Percentiles rank a stretch among this genome's conserved stretches.
Conservation (phyloP, 495 filamentous ascomycete species). For the Acidiella bohemica region DNA sequence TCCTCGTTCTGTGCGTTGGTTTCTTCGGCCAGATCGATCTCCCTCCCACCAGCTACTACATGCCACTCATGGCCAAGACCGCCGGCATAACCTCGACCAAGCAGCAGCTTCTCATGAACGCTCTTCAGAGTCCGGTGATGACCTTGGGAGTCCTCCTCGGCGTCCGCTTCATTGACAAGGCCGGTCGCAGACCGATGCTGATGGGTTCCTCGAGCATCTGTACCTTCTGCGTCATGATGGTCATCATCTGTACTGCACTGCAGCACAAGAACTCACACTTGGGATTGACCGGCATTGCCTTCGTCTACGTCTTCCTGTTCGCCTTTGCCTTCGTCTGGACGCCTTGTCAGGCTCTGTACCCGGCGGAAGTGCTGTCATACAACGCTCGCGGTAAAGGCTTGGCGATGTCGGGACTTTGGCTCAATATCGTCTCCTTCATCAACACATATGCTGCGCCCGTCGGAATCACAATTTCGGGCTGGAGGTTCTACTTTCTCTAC, state of each 20-base stretch:
- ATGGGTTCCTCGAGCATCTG: background rate
- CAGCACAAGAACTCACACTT: slow-evolving; percentile 2
- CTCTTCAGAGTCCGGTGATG: slow-evolving; percentile 3
- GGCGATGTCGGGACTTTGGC: slow-evolving; percentile 2
- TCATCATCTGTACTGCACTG: slow-evolving; percentile 3
- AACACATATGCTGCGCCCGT: slow-evolving; percentile 7
- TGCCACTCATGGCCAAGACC: slow-evolving; percentile 2
- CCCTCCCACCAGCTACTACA: slow-evolving; percentile 2
- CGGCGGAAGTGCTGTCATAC: slow-evolving; percentile 1
- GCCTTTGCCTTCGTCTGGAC: slow-evolving; percentile 6
- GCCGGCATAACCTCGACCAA: slow-evolving; percentile 3
- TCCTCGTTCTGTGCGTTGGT: slow-evolving; percentile 1
- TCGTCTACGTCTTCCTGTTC: slow-evolving; percentile 5
- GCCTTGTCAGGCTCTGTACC: slow-evolving; percentile 3
- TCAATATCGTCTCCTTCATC: slow-evolving; percentile 3
- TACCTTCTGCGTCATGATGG: slow-evolving; percentile 3
- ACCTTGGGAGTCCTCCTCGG: background rate
- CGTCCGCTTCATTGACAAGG: slow-evolving; percentile 2
- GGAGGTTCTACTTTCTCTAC: slow-evolving; percentile 4
- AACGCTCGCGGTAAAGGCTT: slow-evolving; percentile 3
- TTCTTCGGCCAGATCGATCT: slow-evolving; percentile 6
- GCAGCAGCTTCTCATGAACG: slow-evolving; percentile 8
- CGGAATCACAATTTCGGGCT: background rate
- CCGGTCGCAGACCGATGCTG: background rate
- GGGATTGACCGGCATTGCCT: slow-evolving; percentile 3